phyloP scores from a whole-genome alignment of 2,329 filamentous ascomycete species.

The Coniella vitis region DNA sequence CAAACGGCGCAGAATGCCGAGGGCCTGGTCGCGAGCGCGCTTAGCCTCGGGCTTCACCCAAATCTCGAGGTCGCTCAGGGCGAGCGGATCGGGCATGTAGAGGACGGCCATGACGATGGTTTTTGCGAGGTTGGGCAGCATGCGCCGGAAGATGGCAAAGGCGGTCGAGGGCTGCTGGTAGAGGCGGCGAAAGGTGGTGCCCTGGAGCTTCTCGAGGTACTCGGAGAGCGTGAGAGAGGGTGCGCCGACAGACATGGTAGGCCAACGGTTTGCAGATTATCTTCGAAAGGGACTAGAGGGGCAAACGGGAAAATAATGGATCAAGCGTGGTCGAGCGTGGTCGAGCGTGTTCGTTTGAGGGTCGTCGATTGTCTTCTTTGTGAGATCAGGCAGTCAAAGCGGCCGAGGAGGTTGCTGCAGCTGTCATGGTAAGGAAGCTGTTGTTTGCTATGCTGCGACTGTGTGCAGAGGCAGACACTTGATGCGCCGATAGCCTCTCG shows the following conservation, averaged over 20 bases:
- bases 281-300: neutral
- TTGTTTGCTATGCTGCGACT: too few species aligned
- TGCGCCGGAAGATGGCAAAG: conserved; percentile 91
- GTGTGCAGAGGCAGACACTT: too few species aligned
- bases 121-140: conserved; percentile 92
- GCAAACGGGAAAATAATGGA: too few species aligned
- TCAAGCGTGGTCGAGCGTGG: too few species aligned
- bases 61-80: conserved; percentile 71
- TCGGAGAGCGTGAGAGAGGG: conserved; percentile 64
- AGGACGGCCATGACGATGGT: conserved; percentile 92
- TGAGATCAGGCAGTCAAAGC: too few species aligned
- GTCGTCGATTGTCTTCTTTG: neutral
- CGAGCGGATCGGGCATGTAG: conserved; percentile 77
- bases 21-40: conserved; percentile 72
- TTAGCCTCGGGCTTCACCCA: conserved; percentile 69
- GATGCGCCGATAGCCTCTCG: too few species aligned
- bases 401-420: too few species aligned
- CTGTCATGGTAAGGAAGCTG: too few species aligned
- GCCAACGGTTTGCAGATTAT: neutral
- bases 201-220: conserved; percentile 86
- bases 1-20: conserved; percentile 75
- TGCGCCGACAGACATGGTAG: conserved; percentile 36
- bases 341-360: too few species aligned
- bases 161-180: conserved; percentile 96
- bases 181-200: conserved; percentile 81